Evolutionary conservation across 805 yeast species (phyloP), one percentile per base, ranked within the genome.

Genomic region (Diddensiella caesifluorescens): DNA sequence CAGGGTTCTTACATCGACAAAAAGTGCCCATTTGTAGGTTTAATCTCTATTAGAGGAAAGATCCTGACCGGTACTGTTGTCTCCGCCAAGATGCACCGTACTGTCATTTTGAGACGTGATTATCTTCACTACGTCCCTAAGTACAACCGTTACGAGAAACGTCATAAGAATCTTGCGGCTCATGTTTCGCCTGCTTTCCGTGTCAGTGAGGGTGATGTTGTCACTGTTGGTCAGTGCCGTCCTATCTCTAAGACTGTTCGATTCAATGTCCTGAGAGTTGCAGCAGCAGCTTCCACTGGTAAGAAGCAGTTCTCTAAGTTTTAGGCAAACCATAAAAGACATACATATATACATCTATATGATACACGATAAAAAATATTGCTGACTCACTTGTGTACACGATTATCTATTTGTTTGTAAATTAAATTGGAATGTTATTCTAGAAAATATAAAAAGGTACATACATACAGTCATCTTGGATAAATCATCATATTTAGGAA

Each of bases 101-200:
- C 99, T 66, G 84, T 92, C 78, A 83, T 92, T 73, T 85, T 92
- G 79, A 89, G 98, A 83, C 90, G 99, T 79, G 97, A 92, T 71
- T 92, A 92, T 94, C 86, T 92, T 72, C 99, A 92, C 80, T 92
- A 87, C 79, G 85, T 92, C 73, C 95, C 97, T 75, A 92, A 92
- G 83, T 92, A 92, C 80, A 92, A 90, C 95, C 89, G 99, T 85
- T 92, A 88, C 86, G 99, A 92, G 80, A 92, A 92, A 86, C 88
- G 99, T 80, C 99, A 92, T 86, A 92, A 92, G 92, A 92, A 92
- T 83, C 80, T 92, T 56, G 94, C 99, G 71, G 99, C 96, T 65
- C 99, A 92, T 79, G 86, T 92, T 67, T 90, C 97, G 59, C 99
- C 99, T 77, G 97, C 97, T 74, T 92, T 92, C 97, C 94, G 99